Evolutionary conservation across 208 protist species (phyloP), one percentile per base, ranked within the genome.

Genomic region (Acanthamoeba healyi): DNA sequence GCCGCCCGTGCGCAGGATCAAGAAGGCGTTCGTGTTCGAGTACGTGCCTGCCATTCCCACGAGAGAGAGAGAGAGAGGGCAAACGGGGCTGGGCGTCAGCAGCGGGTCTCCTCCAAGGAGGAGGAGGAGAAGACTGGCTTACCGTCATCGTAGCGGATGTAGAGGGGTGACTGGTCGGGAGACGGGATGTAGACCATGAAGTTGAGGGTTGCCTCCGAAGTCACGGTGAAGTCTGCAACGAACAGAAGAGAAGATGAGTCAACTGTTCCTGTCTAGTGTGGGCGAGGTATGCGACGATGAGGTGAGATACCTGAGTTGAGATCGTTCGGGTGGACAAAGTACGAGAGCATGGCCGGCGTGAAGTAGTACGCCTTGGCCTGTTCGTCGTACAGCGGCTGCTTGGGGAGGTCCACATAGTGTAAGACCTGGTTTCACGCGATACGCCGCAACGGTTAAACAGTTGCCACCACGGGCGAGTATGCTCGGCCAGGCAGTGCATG

Each of bases 1-100:
- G 44, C 96, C 96, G n/a, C 96, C 96, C 94, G 87, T 96, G 70
- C 96, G 95, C 26, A 94, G 96, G 54, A 97, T 84, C 40, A 96
- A 49, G 84, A 97, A 97, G 61, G 95, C 81, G 58, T 96, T 91
- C 22, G 38, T 81, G 46, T 56, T 24, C 74, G 65, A 89, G 44
- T 82, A 72, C 65, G 34, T 32, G 17, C 49, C 94, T 94, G 17
- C 10, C 29, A 93, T 82, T n/a, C n/a, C 7, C 12, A 29, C 46
- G 24, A 93, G 12, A 15, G 26, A 26, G 29, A 22, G 40, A 51
- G 24, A 63, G 15, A 63, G 24, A n/a, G n/a, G n/a, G n/a, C n/a
- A n/a, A n/a, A n/a, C n/a, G n/a, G n/a, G n/a, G n/a, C n/a, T n/a
- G n/a, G n/a, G n/a, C n/a, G n/a, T n/a, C n/a, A n/a, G n/a, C n/a